Evolutionary conservation across 768 basidiomycete species (phyloP).

Genomic region (Floccularia luteovirens): DNA sequence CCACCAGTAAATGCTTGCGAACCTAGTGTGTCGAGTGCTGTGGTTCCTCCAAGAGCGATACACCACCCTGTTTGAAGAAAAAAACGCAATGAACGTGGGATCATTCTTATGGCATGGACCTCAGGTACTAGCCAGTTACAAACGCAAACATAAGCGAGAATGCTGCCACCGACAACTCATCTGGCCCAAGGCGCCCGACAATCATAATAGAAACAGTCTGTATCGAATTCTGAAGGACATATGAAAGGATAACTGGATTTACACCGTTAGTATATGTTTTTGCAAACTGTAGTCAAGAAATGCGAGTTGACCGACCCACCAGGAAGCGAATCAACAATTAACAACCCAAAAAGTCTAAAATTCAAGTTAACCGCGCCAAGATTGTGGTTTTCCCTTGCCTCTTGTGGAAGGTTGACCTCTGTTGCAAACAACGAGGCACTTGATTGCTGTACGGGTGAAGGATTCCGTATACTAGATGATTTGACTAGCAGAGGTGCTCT

Average conservation of each 20-base stretch:
- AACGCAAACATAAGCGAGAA: slow-evolving; percentile 74
- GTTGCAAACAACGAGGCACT: too few species aligned
- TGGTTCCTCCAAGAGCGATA: slow-evolving; percentile 72
- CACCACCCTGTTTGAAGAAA: slow-evolving; percentile 52
- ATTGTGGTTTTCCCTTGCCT: slow-evolving; percentile 17
- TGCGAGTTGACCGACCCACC: slow-evolving; percentile 25
- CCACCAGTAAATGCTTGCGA: slow-evolving; percentile 73
- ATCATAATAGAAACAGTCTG: slow-evolving; percentile 61
- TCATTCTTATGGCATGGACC: slow-evolving; percentile 24
- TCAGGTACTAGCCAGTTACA: slow-evolving; percentile 61
- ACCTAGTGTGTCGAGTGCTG: slow-evolving; percentile 70
- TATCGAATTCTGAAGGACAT: slow-evolving; percentile 67
- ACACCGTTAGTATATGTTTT: not conserved
- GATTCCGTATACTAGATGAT: too few species aligned
- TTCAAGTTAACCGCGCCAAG: slow-evolving; percentile 13
- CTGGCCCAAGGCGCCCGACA: slow-evolving; percentile 59
- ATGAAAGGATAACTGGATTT: slow-evolving; percentile 54
- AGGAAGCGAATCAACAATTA: slow-evolving; percentile 52
- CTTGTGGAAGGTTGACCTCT: slow-evolving; percentile 16
- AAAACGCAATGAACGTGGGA: slow-evolving; percentile 34
- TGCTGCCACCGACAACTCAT: slow-evolving; percentile 64
- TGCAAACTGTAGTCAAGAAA: not conserved
- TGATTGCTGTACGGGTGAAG: too few species aligned
- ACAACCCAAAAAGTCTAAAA: slow-evolving; percentile 33
- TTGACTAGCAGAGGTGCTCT: slow-evolving; percentile 10